Evolutionary conservation across 805 yeast genomes (phyloP), one percentile per base, ranked within the genome.

Genomic region (Yarrowia sp.): DNA sequence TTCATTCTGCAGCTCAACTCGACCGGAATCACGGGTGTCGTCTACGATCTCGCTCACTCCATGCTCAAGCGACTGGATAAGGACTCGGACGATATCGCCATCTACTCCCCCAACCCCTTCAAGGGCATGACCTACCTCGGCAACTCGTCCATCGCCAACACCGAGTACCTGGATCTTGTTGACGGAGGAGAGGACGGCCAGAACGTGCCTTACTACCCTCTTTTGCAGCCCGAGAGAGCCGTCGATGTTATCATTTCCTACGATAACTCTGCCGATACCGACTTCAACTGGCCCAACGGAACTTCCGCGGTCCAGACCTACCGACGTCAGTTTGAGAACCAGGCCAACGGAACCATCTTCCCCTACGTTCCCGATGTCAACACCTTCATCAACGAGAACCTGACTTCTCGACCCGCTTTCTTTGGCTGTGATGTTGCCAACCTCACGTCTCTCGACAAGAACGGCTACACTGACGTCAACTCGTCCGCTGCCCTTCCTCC

Each of bases 381-480:
- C 48, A 82, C 92, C 0, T 88, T 90, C 74, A 71, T 83, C 31
- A 80, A 81, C 66, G 70, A 77, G 68, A 88, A 88, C 66, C 78
- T 90, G 68, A 86, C 90, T 14, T 78, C 86, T 9, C 81, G 77
- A 67, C 96, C 96, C 60, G 80, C 88, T 0, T 90, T 91, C 77
- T 91, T 91, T 73, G 97, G 97, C 38, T 90, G 97, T 75, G 82
- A 88, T 72, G 81, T 89, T 4, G 69, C 75, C 1, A 88, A 89
- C 71, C 76, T 88, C 72, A 84, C 91, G 2, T 76, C 75, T 13
- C 78, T 88, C 66, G 73, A 78, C 48, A 77, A 80, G 32, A 77
- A 73, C 51, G 71, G 58, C 15, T 36, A 71, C 41, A 73, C 72
- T 5, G 55, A 68, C 28, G 65, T 66, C 31, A 65, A 66, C 55